Evolutionary conservation across 2,329 filamentous ascomycete genomes (phyloP).

Genomic region (Colletotrichum sp.): DNA sequence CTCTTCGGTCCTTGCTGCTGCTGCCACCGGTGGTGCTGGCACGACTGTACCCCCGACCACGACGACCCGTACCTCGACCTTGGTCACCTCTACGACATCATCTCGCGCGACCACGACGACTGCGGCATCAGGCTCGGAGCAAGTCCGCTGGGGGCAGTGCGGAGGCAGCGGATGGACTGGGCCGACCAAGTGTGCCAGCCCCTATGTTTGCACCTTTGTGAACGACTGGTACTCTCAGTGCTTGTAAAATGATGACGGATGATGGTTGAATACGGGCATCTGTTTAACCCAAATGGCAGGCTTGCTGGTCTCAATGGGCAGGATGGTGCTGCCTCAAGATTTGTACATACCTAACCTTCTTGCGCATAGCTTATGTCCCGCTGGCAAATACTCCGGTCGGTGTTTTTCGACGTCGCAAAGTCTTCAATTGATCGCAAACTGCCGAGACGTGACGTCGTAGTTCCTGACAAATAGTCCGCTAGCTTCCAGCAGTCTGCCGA

Average conservation of each 20-base stretch:
- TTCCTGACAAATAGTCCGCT: background rate
- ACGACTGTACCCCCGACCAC: background rate
- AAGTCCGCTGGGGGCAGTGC: slow-evolving; percentile 25
- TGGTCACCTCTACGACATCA: background rate
- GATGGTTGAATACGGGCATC: background rate
- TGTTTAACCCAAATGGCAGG: rapidly evolving
- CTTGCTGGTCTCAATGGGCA: background rate
- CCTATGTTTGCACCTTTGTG: slow-evolving; percentile 18
- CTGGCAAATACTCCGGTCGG: background rate
- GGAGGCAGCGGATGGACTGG: slow-evolving; percentile 24
- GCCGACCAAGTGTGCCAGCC: slow-evolving; percentile 20
- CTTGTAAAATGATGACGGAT: background rate
- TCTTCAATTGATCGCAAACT: rapidly evolving
- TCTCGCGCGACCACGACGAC: slow-evolving; percentile 13
- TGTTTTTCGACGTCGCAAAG: background rate
- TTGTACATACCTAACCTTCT: background rate
- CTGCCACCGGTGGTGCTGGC: slow-evolving; percentile 19
- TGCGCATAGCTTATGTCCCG: background rate
- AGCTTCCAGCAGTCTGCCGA: background rate
- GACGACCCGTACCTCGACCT: background rate
- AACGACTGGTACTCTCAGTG: slow-evolving; percentile 29
- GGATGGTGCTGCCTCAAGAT: background rate
- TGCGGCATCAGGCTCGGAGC: background rate
- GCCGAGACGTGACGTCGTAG: background rate
- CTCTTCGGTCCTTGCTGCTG: slow-evolving; percentile 37